phyloP scores from a whole-genome alignment of 73 alveolate species.

The Tetrahymena borealis region DNA sequence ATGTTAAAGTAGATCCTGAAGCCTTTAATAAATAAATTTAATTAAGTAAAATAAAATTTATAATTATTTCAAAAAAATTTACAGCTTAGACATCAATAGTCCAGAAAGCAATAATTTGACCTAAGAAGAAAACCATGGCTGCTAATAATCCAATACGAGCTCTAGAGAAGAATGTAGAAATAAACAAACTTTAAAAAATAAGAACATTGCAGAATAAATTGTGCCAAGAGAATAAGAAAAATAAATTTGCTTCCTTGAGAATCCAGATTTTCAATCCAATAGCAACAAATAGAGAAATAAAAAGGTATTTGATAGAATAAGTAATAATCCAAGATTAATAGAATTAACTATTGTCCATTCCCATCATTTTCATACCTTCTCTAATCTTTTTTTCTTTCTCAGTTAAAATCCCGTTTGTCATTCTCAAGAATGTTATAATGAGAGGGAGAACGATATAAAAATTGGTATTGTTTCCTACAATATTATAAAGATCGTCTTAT shows the following conservation, averaged over 20 bases:
- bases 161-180: slow-evolving; percentile 74
- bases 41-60: not conserved
- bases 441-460: slow-evolving; percentile 28
- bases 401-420: slow-evolving; percentile 33
- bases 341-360: slow-evolving; percentile 80
- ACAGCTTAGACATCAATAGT: slow-evolving; percentile 49
- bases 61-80: not conserved
- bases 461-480: slow-evolving; percentile 3
- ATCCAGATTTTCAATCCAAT: slow-evolving; percentile 47
- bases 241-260: slow-evolving; percentile 43
- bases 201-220: slow-evolving; percentile 64
- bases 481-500: slow-evolving; percentile 8
- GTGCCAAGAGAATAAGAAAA: slow-evolving; percentile 57
- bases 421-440: slow-evolving; percentile 28
- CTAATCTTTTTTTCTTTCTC: slow-evolving; percentile 91
- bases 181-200: slow-evolving; percentile 57
- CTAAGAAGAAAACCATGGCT: slow-evolving; percentile 56
- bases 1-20: slow-evolving; percentile 21
- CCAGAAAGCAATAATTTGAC: slow-evolving; percentile 55
- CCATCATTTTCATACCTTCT: slow-evolving; percentile 99
- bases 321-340: slow-evolving; percentile 85
- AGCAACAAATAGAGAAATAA: slow-evolving; percentile 67
- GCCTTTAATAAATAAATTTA: not conserved
- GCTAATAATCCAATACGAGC: slow-evolving; percentile 72
- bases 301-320: slow-evolving; percentile 59